Evolutionary conservation across 768 basidiomycete genomes (phyloP).

Genomic region (Tephrocybe sp.): DNA sequence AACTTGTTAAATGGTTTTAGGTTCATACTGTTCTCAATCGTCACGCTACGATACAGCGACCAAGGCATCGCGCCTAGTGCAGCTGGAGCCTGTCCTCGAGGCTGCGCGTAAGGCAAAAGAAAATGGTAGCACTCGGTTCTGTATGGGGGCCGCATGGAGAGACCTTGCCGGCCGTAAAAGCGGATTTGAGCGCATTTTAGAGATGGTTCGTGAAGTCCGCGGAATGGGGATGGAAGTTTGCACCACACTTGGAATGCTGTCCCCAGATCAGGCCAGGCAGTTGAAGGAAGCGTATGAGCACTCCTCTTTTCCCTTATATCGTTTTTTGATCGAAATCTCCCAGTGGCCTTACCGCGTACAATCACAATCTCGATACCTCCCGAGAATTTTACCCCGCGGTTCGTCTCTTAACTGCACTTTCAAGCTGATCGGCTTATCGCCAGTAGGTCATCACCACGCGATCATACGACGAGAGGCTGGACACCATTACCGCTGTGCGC

Average conservation of each 20-base stretch:
- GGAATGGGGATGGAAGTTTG: slow-evolving; percentile 99
- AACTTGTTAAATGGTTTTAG: slow-evolving; percentile 34
- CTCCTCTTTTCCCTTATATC: not conserved
- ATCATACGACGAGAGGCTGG: slow-evolving; percentile 90
- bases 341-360: slow-evolving; percentile 94
- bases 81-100: slow-evolving; percentile 89
- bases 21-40: slow-evolving; percentile 97
- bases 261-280: slow-evolving; percentile 86
- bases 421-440: not conserved
- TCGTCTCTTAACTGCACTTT: slow-evolving; percentile 16
- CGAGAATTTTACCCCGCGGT: slow-evolving; percentile 95
- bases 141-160: slow-evolving; percentile 99
- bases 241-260: slow-evolving; percentile 97
- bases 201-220: slow-evolving; percentile 89
- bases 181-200: slow-evolving; percentile 89
- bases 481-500: slow-evolving; percentile 87
- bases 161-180: slow-evolving; percentile 91
- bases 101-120: slow-evolving; percentile 93
- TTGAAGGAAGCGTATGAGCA: slow-evolving; percentile 88
- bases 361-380: slow-evolving; percentile 98
- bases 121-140: slow-evolving; percentile 96
- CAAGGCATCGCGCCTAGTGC: slow-evolving; percentile 82
- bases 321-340: slow-evolving; percentile 8
- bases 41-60: slow-evolving; percentile 90
- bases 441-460: slow-evolving; percentile 90